Conservation (phyloP, 371 early-diverging fungal genomes). For the Smittium mucronatum region DNA sequence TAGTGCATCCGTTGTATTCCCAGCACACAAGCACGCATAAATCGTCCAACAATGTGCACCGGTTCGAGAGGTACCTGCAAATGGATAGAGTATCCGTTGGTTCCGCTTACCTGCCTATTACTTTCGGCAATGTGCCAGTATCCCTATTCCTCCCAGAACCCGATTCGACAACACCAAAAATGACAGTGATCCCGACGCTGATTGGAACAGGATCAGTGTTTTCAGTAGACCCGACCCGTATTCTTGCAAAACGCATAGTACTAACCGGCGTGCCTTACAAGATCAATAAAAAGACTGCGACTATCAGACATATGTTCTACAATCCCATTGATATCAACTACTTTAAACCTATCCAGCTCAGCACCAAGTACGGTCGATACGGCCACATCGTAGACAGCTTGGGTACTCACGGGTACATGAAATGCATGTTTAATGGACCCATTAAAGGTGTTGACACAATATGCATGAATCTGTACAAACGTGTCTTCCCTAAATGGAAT, state of each 20-base stretch:
- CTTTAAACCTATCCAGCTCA: slow-evolving; percentile 87
- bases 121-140: slow-evolving; percentile 45
- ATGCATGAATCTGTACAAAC: slow-evolving; percentile 88
- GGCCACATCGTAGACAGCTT: slow-evolving; percentile 86
- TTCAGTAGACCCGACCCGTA: slow-evolving; percentile 65
- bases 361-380: slow-evolving; percentile 75
- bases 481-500: slow-evolving; percentile 87
- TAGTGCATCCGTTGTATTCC: slow-evolving; percentile 72
- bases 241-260: slow-evolving; percentile 85
- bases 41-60: slow-evolving; percentile 81
- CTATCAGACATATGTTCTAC: slow-evolving; percentile 94
- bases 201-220: slow-evolving; percentile 67
- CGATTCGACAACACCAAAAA: not conserved
- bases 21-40: slow-evolving; percentile 63
- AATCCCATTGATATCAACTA: slow-evolving; percentile 79
- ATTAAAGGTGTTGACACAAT: slow-evolving; percentile 86
- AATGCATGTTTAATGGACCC: slow-evolving; percentile 82
- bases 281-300: slow-evolving; percentile 80
- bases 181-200: slow-evolving; percentile 37
- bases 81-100: slow-evolving; percentile 56
- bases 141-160: slow-evolving; percentile 23
- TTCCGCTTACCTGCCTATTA: slow-evolving; percentile 79
- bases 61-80: slow-evolving; percentile 80
- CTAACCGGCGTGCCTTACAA: slow-evolving; percentile 92
- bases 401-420: slow-evolving; percentile 97